Percentiles rank a stretch among this genome's conserved stretches.
Evolutionary conservation across 441 rosid genomes (phyloP).

Genomic region (Biscutella laevigata): DNA sequence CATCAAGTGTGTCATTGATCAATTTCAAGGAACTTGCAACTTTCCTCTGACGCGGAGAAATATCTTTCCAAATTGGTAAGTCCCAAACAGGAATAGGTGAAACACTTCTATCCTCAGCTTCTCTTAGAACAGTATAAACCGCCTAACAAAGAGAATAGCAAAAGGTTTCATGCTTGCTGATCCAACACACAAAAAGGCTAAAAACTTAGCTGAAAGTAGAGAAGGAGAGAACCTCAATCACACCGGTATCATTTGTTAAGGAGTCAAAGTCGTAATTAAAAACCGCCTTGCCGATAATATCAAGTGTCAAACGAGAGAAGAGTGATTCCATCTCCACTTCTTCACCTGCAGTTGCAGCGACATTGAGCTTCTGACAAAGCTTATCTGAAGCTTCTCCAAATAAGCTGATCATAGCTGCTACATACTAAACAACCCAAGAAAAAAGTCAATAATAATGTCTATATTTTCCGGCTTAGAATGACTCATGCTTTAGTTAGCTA

Average conservation of each 20-base stretch:
- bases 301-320: conserved; percentile 90
- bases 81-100: conserved; percentile 93
- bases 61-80: conserved; percentile 87
- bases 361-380: conserved; percentile 78
- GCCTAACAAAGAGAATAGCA: conserved; percentile 42
- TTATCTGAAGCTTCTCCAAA: conserved; percentile 87
- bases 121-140: conserved; percentile 81
- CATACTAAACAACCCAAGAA: conserved; percentile 53
- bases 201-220: not conserved
- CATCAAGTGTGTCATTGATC: conserved; percentile 68
- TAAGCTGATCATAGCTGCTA: conserved; percentile 81
- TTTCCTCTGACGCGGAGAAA: conserved; percentile 80
- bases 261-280: conserved; percentile 96
- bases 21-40: conserved; percentile 67
- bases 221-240: conserved; percentile 61
- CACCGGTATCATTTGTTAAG: conserved; percentile 79
- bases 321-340: conserved; percentile 94
- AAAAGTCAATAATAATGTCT: not conserved
- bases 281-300: conserved; percentile 91
- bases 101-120: conserved; percentile 95
- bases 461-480: not conserved
- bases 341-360: conserved; percentile 72
- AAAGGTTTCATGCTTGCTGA: conserved; percentile 5
- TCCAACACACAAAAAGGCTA: conserved; percentile 6
- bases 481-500: conserved; percentile 13